Conservation (phyloP, 2,329 filamentous ascomycete genomes). For the Sporothrix inflata region DNA sequence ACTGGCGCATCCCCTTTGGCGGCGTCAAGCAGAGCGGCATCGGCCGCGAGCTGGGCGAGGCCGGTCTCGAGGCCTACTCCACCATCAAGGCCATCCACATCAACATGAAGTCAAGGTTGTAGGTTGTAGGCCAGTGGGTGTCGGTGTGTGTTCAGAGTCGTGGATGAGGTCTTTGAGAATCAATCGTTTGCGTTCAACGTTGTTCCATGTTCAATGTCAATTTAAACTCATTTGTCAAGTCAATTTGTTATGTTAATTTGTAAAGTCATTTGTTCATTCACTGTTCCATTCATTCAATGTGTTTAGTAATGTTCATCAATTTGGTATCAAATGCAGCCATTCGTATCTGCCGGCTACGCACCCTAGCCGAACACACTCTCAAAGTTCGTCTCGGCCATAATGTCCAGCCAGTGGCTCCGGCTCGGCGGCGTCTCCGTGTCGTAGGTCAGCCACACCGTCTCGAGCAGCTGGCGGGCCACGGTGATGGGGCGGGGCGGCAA, state of each 20-base stretch:
- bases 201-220: not conserved
- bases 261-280: no score
- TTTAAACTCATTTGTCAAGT: not conserved
- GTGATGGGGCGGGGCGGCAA: conserved; percentile 46
- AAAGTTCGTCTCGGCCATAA: conserved; percentile 30
- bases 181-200: no score
- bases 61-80: conserved; percentile 43
- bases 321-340: not conserved
- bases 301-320: not conserved
- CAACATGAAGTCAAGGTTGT: conserved; percentile 39
- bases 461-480: conserved; percentile 45
- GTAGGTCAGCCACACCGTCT: conserved; percentile 47
- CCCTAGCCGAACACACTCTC: conserved; percentile 31
- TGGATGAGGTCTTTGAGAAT: no score
- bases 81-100: conserved; percentile 45
- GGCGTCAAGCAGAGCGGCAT: conserved; percentile 47
- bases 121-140: conserved; percentile 18
- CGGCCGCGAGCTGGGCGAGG: conserved; percentile 45
- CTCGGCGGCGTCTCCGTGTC: conserved; percentile 40
- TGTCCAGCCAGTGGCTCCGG: conserved; percentile 33
- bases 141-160: no score
- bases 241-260: not conserved
- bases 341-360: no score
- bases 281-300: not conserved
- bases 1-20: conserved; percentile 58